These are phyloP conservation scores for Candida maltosa DNA, from an alignment of 805 yeast species.

Conservation along the genomic window DNA sequence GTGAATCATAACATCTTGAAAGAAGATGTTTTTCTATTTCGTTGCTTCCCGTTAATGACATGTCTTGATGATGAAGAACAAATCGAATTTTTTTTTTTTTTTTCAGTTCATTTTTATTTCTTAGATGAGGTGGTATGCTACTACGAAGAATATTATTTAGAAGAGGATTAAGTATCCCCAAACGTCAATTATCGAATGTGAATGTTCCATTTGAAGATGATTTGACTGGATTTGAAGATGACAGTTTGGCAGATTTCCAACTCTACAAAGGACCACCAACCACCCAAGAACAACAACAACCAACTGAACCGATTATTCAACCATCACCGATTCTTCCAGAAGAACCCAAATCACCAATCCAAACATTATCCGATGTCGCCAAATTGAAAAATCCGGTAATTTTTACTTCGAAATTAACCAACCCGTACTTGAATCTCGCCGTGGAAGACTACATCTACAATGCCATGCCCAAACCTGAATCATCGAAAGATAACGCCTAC, in stretches of 20 bases:
- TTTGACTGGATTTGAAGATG: constrained; percentile 31
- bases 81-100: not conserved
- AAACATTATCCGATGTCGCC: not conserved
- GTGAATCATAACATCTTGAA: constrained; percentile 39
- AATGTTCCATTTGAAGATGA: constrained; percentile 40
- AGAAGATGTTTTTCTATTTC: constrained; percentile 46
- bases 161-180: not conserved
- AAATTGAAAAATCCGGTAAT: constrained; percentile 42
- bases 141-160: no score
- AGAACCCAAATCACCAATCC: not conserved
- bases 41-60: constrained; percentile 13
- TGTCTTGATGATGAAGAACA: not conserved
- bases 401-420: constrained; percentile 52
- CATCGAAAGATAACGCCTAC: constrained; percentile 17
- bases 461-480: constrained; percentile 46
- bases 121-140: no score
- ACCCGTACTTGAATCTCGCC: constrained; percentile 78
- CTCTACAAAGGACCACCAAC: constrained; percentile 33
- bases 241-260: constrained; percentile 36
- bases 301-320: constrained; percentile 6
- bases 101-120: not conserved
- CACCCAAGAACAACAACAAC: constrained; percentile 16
- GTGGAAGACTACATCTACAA: constrained; percentile 76
- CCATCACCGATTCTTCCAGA: not conserved
- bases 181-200: constrained; percentile 11